Base-by-base conservation (phyloP, 805 yeast species). In the Yamadazyma laniorum region DNA sequence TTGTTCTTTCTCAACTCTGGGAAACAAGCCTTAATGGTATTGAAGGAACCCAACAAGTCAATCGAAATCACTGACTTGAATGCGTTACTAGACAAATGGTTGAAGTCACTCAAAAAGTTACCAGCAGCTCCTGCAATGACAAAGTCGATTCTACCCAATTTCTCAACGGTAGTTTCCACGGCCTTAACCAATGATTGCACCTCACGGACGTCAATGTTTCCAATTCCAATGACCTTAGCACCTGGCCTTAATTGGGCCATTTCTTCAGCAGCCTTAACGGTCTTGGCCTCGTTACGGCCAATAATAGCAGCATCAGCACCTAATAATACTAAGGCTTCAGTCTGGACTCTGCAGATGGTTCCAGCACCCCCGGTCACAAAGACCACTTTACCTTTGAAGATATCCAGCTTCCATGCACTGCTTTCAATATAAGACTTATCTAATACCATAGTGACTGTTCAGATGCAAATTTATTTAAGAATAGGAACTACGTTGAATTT, bases 121-220 rank as follows among this genome's bases (percentile, higher is more conserved):
- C 98, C 97, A 3, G 97, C 97, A 2, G 98, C 97, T 8, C 97
- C 97, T 30, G 93, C 90, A 58, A 90, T 85, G 23, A 90, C 95
- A 58, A 61, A 85, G 63, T 90, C 97, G 42, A 90, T 82, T 44
- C 75, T 67, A 5, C 96, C 96, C 48, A 87, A 75, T 52, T 74
- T 68, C 7, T 63, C 55, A 17, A 89, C 86, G 0, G 96, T 80
- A 29, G 54, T 51, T 5, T 75, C 74, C 3, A 77, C 95, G 0
- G 95, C 95, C 3, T 51, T 54, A 14, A 64, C 70, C 45, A 90
- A 50, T n/a, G 77, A 67, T 2, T 75, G 54, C 26, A 82, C 72
- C 26, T 79, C 76, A 45, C 97, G 75, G 15, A 91, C 98, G 57
- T 90, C 98, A 17, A 83, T 75, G 35, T 70, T 72, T 29, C 85